Conservation (phyloP, 129 eudicot genomes). For the Artemisia argyi region DNA sequence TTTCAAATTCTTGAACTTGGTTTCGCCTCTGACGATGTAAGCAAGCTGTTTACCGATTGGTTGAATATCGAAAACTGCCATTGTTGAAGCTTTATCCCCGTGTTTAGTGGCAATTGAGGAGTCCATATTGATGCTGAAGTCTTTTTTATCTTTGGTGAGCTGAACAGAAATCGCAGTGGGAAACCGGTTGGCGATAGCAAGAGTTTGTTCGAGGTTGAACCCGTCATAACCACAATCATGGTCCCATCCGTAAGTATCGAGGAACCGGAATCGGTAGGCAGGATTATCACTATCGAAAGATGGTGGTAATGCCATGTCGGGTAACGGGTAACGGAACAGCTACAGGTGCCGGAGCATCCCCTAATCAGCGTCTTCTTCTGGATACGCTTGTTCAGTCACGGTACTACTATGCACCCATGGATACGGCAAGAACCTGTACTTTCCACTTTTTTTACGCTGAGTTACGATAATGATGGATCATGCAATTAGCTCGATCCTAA, state of each 20-base stretch:
- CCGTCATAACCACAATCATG: conserved; percentile 78
- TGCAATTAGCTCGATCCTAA: no score
- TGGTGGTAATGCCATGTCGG: no score
- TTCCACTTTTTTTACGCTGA: no score
- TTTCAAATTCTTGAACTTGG: conserved; percentile 9
- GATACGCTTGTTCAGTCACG: conserved; percentile 9
- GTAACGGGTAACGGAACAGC: conserved; percentile 77
- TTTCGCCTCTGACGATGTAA: no score
- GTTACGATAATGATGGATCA: no score
- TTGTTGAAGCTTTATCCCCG: conserved; percentile 59
- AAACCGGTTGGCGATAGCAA: conserved; percentile 48
- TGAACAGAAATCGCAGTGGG: conserved; percentile 59
- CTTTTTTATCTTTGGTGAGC: conserved; percentile 71
- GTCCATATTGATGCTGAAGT: conserved; percentile 65
- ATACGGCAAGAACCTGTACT: no score
- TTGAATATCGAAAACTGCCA: conserved; percentile 76
- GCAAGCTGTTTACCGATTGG: conserved; percentile 38
- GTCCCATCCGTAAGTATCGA: no score
- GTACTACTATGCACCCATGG: no score
- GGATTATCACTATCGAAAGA: no score
- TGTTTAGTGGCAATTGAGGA: conserved; percentile 66
- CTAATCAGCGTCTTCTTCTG: no score
- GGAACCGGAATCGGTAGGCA: no score
- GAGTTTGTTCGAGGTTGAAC: conserved; percentile 67
- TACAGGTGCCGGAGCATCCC: conserved; percentile 61